A percentile compares a stretch with the other conserved stretches of the same genome.
Conservation (phyloP, 176 grass and related monocot species). For the Eragrostis nindensis region DNA sequence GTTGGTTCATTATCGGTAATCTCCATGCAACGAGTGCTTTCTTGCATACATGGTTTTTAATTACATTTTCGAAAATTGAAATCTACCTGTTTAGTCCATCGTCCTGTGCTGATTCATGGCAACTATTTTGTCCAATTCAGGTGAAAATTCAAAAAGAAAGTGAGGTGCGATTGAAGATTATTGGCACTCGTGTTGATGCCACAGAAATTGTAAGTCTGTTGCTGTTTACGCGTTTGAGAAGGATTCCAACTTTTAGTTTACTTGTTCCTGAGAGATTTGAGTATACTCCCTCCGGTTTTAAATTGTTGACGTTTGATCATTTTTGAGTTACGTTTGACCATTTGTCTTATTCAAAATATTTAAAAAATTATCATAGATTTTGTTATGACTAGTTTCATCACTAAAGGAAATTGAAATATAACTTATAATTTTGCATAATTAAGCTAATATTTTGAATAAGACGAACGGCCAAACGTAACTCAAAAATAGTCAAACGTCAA, state of each 20-base stretch:
- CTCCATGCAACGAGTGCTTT: not conserved
- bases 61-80: conserved; percentile 1
- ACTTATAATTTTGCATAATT: too few species aligned
- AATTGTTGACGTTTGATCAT: too few species aligned
- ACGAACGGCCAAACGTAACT: too few species aligned
- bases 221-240: not conserved
- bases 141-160: conserved; percentile 99
- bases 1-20: not conserved
- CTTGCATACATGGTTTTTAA: not conserved
- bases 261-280: not conserved
- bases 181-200: conserved; percentile 95
- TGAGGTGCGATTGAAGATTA: conserved; percentile 96
- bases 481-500: too few species aligned
- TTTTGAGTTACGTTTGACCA: too few species aligned
- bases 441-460: too few species aligned
- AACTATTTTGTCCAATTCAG: conserved; percentile 44
- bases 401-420: too few species aligned
- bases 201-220: conserved; percentile 86
- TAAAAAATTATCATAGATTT: too few species aligned
- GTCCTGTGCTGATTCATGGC: not conserved
- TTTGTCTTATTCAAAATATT: too few species aligned
- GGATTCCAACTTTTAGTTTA: not conserved
- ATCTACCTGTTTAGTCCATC: not conserved
- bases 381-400: too few species aligned
- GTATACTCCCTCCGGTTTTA: too few species aligned